A percentile compares a stretch with the other conserved stretches of the same genome.
These are phyloP conservation scores for Lactarius vividus DNA, from an alignment of 768 basidiomycete genomes.

Conservation along the genomic window DNA sequence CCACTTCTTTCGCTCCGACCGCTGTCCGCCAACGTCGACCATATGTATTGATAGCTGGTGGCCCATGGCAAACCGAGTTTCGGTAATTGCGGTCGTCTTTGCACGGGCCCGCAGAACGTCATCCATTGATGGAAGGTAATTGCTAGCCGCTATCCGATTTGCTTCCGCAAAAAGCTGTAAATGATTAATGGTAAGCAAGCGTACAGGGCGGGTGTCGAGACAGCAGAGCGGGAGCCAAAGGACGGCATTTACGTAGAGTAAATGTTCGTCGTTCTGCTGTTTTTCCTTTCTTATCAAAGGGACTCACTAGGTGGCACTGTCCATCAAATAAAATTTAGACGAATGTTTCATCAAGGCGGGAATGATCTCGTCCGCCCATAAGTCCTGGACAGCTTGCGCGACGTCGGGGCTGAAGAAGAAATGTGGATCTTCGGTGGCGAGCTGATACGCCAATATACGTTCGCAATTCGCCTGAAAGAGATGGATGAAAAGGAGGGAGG, in stretches of 20 bases:
- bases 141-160: slow-evolving; percentile 72
- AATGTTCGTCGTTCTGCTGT: too few species aligned
- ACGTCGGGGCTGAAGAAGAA: too few species aligned
- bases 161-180: slow-evolving; percentile 82
- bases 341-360: too few species aligned
- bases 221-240: neutral
- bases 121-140: slow-evolving; percentile 81
- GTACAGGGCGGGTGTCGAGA: neutral
- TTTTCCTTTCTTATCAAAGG: too few species aligned
- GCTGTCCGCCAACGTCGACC: too few species aligned
- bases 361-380: too few species aligned
- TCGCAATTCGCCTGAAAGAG: slow-evolving; percentile 46
- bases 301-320: slow-evolving; percentile 89
- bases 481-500: slow-evolving; percentile 27
- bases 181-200: slow-evolving; percentile 1
- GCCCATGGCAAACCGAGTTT: slow-evolving; percentile 79
- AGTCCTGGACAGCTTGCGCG: too few species aligned
- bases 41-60: slow-evolving; percentile 55
- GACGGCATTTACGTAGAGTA: neutral
- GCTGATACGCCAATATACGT: slow-evolving; percentile 56
- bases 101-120: slow-evolving; percentile 87
- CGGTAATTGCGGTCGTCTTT: slow-evolving; percentile 88
- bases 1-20: too few species aligned
- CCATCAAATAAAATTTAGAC: slow-evolving; percentile 87
- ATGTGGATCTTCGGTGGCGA: slow-evolving; percentile 41